Percentiles rank a stretch among this genome's conserved stretches.
Conservation (phyloP, 805 yeast genomes). For the Metschnikowia matae region DNA sequence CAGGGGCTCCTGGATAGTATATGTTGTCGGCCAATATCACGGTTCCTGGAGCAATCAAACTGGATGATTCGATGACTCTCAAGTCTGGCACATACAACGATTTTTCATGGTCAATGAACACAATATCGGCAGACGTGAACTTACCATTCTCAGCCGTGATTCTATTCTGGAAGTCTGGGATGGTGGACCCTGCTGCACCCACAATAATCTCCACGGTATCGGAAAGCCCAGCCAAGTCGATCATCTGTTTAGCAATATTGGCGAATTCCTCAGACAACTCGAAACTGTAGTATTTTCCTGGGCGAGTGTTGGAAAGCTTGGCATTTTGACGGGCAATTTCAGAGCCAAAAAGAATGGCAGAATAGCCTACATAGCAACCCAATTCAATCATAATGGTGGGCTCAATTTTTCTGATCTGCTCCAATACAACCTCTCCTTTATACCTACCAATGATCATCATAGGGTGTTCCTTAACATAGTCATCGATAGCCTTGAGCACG, state of each 20-base stretch:
- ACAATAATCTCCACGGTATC: slow-evolving; percentile 28
- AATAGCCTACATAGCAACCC: slow-evolving; percentile 35
- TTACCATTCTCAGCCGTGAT: slow-evolving; percentile 7
- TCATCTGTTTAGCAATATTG: slow-evolving; percentile 22
- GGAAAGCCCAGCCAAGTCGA: slow-evolving; percentile 33
- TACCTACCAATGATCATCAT: slow-evolving; percentile 32
- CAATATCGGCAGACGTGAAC: slow-evolving; percentile 28
- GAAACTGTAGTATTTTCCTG: slow-evolving; percentile 31
- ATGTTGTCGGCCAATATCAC: slow-evolving; percentile 38
- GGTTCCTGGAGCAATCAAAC: slow-evolving; percentile 38
- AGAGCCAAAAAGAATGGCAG: slow-evolving; percentile 33
- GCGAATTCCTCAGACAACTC: slow-evolving; percentile 32
- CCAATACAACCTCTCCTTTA: slow-evolving; percentile 27
- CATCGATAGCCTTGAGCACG: slow-evolving; percentile 30
- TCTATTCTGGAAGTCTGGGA: slow-evolving; percentile 23
- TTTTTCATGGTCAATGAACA: slow-evolving; percentile 41
- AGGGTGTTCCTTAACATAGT: slow-evolving; percentile 14
- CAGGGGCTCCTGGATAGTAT: slow-evolving; percentile 34
- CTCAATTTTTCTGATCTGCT: slow-evolving; percentile 19
- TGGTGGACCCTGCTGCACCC: slow-evolving; percentile 28
- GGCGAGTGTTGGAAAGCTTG: slow-evolving; percentile 4
- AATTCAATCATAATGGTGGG: slow-evolving; percentile 30
- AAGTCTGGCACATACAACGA: slow-evolving; percentile 39
- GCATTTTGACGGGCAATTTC: slow-evolving; percentile 20
- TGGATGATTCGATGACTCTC: slow-evolving; percentile 37